Conservation (phyloP, 371 early-diverging fungal species). For the Mucor irregularis region DNA sequence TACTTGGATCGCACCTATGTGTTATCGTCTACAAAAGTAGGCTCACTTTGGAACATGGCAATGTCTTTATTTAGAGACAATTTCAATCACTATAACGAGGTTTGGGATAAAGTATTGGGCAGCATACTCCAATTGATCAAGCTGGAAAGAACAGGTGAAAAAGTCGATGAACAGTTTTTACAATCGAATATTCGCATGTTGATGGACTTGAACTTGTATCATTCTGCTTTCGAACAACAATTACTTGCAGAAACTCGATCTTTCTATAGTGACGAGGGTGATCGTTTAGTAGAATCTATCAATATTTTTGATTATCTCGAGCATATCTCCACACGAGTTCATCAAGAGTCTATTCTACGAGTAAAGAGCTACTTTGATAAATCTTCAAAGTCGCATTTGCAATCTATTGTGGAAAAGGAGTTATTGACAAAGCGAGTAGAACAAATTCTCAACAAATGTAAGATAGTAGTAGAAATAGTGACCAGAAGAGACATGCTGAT, state of each 20-base stretch:
- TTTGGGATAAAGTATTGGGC: constrained; percentile 54
- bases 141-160: constrained; percentile 45
- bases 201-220: constrained; percentile 77
- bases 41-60: constrained; percentile 85
- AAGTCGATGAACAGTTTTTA: constrained; percentile 37
- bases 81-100: constrained; percentile 49
- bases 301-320: constrained; percentile 68
- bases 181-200: constrained; percentile 74
- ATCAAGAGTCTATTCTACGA: constrained; percentile 66
- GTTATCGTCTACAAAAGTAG: constrained; percentile 64
- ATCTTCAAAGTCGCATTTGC: constrained; percentile 68
- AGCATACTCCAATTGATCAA: constrained; percentile 59
- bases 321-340: constrained; percentile 68
- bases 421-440: constrained; percentile 67
- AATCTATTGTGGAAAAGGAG: constrained; percentile 67
- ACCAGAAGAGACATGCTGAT: not conserved
- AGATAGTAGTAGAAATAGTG: not conserved
- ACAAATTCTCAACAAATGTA: constrained; percentile 67
- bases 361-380: constrained; percentile 76
- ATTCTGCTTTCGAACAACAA: constrained; percentile 65
- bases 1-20: constrained; percentile 92
- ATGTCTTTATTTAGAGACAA: constrained; percentile 69
- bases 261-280: constrained; percentile 75
- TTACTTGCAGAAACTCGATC: constrained; percentile 64
- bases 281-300: constrained; percentile 49